phyloP scores from a whole-genome alignment of 2,329 filamentous ascomycete species.

The Exophiala bonariae region DNA sequence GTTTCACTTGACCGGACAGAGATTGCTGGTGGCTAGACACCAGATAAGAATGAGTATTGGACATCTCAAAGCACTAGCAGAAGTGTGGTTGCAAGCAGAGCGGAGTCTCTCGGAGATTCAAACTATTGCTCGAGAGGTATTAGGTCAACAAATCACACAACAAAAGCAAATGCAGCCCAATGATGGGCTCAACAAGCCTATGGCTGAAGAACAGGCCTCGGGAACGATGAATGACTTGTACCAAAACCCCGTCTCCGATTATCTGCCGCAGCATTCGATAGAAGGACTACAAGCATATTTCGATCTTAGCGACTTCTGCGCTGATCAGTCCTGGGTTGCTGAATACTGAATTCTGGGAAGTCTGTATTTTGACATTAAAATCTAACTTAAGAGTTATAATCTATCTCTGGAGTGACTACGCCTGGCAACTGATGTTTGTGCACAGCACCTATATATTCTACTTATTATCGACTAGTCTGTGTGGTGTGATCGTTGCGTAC shows the following conservation, averaged over 20 bases:
- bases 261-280: not conserved
- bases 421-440: no score
- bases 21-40: slow-evolving; percentile 39
- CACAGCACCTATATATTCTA: no score
- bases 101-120: slow-evolving; percentile 43
- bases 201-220: not conserved
- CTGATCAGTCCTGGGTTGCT: not conserved
- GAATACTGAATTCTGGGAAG: no score
- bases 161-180: not conserved
- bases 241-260: not conserved
- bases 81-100: slow-evolving; percentile 39
- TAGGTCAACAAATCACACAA: slow-evolving; percentile 13
- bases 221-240: not conserved
- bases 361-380: no score
- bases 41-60: slow-evolving; percentile 46
- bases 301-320: not conserved
- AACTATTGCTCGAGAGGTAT: slow-evolving; percentile 38
- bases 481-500: no score
- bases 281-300: not conserved
- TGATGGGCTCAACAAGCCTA: not conserved
- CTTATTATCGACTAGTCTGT: no score
- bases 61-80: slow-evolving; percentile 38
- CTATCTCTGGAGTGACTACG: no score
- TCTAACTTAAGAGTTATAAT: no score
- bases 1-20: slow-evolving; percentile 34